Percentiles rank a stretch among this genome's conserved stretches.
phyloP scores from a whole-genome alignment of 345 rosid species.

The Anacardium occidentale region DNA sequence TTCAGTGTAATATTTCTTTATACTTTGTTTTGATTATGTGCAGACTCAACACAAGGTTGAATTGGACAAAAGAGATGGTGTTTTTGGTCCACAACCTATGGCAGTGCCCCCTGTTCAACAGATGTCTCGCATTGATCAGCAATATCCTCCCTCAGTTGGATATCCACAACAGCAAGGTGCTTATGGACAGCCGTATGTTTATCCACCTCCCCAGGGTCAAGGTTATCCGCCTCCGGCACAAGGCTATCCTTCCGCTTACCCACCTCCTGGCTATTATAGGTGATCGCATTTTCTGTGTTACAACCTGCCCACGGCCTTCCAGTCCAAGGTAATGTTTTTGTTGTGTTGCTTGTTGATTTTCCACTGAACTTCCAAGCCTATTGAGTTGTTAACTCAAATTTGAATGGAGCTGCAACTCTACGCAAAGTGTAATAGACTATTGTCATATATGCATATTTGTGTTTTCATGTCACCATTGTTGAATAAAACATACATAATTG shows the following conservation, averaged over 20 bases:
- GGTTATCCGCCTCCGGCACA: conserved; percentile 62
- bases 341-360: neutral
- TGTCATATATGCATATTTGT: neutral
- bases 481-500: neutral
- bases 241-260: conserved; percentile 56
- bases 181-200: conserved; percentile 43
- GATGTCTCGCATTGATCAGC: conserved; percentile 92
- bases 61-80: conserved; percentile 98
- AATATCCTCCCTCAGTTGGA: conserved; percentile 70
- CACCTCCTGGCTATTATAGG: conserved; percentile 47
- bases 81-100: conserved; percentile 87
- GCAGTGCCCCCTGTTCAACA: conserved; percentile 77
- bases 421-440: neutral
- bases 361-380: neutral
- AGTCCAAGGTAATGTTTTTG: neutral
- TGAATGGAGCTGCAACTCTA: neutral
- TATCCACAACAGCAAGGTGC: conserved; percentile 47
- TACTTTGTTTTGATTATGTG: conserved; percentile 10
- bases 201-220: conserved; percentile 49
- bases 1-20: neutral
- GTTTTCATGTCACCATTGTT: neutral
- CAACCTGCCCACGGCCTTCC: neutral
- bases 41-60: conserved; percentile 97
- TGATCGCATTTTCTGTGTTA: conserved; percentile 21
- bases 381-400: neutral